A percentile compares a stretch with the other conserved stretches of the same genome.
Conservation (phyloP, 257 asterid genomes). For the Lithospermum erythrorhizon region DNA sequence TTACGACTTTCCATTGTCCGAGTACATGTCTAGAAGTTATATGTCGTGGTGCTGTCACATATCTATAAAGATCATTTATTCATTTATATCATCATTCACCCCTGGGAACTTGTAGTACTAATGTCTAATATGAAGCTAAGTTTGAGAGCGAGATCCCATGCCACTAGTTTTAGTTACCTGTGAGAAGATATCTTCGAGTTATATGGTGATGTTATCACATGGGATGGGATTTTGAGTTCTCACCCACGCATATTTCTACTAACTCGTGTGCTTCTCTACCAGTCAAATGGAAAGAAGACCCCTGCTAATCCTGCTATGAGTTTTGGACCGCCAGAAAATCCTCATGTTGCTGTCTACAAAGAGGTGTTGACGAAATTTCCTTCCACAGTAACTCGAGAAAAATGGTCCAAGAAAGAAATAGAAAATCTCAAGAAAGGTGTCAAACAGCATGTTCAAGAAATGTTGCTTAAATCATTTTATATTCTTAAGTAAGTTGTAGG, state of each 20-base stretch:
- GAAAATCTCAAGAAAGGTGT: slow-evolving; percentile 69
- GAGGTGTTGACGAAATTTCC: slow-evolving; percentile 49
- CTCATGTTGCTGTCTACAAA: slow-evolving; percentile 44
- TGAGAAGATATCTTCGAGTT: no score
- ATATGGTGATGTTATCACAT: background rate
- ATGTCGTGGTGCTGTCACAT: no score
- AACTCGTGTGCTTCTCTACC: slow-evolving; percentile 17
- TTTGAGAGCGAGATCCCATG: no score
- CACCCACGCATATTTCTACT: slow-evolving; percentile 10
- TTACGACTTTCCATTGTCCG: no score
- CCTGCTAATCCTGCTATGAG: slow-evolving; percentile 43
- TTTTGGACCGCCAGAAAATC: slow-evolving; percentile 83
- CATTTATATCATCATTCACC: no score
- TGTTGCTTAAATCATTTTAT: slow-evolving; percentile 60
- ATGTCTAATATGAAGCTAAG: no score
- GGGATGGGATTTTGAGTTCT: no score
- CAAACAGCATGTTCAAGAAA: slow-evolving; percentile 76
- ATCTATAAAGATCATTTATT: no score
- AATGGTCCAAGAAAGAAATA: slow-evolving; percentile 71
- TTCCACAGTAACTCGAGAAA: slow-evolving; percentile 31
- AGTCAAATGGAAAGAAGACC: slow-evolving; percentile 42
- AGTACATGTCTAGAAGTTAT: no score
- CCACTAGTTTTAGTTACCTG: no score
- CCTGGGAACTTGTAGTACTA: no score
- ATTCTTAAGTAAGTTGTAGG: slow-evolving; percentile 38